phyloP scores from a whole-genome alignment of 2,329 filamentous ascomycete genomes.

The Dothistroma pini region DNA sequence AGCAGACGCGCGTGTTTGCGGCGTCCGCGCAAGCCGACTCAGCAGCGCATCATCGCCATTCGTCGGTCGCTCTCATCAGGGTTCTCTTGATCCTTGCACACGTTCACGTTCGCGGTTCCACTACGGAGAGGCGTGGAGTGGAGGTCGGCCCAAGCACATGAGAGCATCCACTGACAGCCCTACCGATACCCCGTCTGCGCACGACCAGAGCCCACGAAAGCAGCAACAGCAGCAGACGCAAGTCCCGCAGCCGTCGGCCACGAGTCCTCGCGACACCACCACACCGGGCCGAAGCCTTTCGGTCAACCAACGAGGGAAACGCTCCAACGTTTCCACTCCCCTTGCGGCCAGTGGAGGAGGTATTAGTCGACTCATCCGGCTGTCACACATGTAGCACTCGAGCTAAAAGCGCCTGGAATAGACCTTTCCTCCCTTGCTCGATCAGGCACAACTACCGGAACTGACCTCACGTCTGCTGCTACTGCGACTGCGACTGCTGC shows the following conservation, averaged over 20 bases:
- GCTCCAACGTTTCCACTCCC: background rate
- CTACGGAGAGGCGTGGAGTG: background rate
- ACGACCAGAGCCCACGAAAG: background rate
- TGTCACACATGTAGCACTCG: background rate
- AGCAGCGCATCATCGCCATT: background rate
- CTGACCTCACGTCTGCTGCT: slow-evolving; percentile 12
- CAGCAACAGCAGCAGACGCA: background rate
- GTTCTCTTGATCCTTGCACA: background rate
- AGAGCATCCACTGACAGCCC: background rate
- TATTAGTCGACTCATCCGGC: background rate
- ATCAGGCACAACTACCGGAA: background rate
- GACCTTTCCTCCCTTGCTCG: slow-evolving; percentile 26
- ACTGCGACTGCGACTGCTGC: too few relatives aligned
- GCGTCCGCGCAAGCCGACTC: background rate
- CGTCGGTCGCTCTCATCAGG: background rate
- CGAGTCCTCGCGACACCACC: background rate
- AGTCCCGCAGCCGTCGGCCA: background rate
- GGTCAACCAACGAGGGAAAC: background rate
- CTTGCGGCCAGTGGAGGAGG: background rate
- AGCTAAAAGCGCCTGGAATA: slow-evolving; percentile 6
- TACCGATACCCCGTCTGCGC: background rate
- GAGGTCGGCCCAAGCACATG: background rate
- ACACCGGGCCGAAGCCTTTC: background rate
- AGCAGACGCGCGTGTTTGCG: background rate
- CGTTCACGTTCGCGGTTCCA: background rate